Evolutionary conservation across 2,329 filamentous ascomycete species (phyloP).

Genomic region (Aspergillus sojae): DNA sequence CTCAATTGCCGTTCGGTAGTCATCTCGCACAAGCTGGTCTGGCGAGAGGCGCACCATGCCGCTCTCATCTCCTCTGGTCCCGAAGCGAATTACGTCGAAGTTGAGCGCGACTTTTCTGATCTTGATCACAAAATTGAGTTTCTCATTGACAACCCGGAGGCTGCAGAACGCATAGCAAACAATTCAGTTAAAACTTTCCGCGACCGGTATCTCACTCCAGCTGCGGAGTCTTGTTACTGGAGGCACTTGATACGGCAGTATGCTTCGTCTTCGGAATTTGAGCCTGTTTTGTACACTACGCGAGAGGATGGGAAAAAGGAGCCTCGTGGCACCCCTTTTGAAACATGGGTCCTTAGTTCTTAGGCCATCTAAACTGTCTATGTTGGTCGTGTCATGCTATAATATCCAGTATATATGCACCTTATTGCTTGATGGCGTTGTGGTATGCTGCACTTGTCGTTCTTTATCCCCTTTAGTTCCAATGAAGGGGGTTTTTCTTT

Average conservation of each 20-base stretch:
- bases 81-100: constrained; percentile 54
- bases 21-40: constrained; percentile 52
- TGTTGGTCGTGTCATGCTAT: background rate
- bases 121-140: constrained; percentile 48
- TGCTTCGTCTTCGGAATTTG: constrained; percentile 44
- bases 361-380: background rate
- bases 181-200: constrained; percentile 53
- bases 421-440: background rate
- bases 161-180: constrained; percentile 54
- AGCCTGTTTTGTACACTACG: constrained; percentile 38
- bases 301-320: constrained; percentile 31
- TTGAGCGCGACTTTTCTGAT: constrained; percentile 60
- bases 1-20: constrained; percentile 55
- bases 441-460: background rate
- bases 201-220: constrained; percentile 57
- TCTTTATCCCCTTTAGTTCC: background rate
- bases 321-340: constrained; percentile 42
- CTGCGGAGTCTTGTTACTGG: constrained; percentile 61
- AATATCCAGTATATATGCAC: background rate
- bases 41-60: constrained; percentile 53
- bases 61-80: constrained; percentile 49
- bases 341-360: constrained; percentile 41
- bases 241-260: constrained; percentile 48
- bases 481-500: background rate
- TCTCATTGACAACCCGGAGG: constrained; percentile 45